Evolutionary conservation across 257 asterid genomes (phyloP).

Genomic region (Knoxia roxburghii): DNA sequence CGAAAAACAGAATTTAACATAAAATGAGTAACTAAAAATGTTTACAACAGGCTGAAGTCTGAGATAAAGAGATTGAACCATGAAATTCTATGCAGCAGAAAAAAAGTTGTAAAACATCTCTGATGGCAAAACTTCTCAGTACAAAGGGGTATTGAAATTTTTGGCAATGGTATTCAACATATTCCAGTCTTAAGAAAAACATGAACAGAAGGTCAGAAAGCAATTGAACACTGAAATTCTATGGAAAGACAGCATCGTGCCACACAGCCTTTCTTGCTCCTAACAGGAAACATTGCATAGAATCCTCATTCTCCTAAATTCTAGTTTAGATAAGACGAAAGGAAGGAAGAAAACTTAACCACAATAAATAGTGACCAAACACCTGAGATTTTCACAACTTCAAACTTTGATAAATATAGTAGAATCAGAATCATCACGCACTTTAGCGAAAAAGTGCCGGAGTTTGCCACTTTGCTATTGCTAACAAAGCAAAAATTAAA

Average conservation of each 20-base stretch:
- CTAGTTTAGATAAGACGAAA: not conserved
- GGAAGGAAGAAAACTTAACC: no score
- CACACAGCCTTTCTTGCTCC: not conserved
- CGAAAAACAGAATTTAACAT: not conserved
- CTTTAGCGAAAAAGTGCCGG: not conserved
- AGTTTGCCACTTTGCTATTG: not conserved
- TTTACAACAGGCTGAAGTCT: not conserved
- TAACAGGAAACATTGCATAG: not conserved
- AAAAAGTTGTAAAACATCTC: not conserved
- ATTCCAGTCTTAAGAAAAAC: not conserved
- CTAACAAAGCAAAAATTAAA: not conserved
- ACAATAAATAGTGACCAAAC: not conserved
- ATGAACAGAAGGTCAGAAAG: not conserved
- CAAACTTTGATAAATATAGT: not conserved
- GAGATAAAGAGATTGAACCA: not conserved
- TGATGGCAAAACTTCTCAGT: not conserved
- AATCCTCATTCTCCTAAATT: not conserved
- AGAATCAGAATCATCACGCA: not conserved
- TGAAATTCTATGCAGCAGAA: not conserved
- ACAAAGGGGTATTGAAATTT: not conserved
- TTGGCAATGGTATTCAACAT: not conserved
- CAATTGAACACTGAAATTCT: not conserved
- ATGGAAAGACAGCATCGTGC: not conserved
- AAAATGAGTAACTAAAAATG: not conserved
- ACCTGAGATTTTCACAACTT: not conserved